Evolutionary conservation across 2,329 filamentous ascomycete genomes (phyloP).

Genomic region (Madurella fahalii): DNA sequence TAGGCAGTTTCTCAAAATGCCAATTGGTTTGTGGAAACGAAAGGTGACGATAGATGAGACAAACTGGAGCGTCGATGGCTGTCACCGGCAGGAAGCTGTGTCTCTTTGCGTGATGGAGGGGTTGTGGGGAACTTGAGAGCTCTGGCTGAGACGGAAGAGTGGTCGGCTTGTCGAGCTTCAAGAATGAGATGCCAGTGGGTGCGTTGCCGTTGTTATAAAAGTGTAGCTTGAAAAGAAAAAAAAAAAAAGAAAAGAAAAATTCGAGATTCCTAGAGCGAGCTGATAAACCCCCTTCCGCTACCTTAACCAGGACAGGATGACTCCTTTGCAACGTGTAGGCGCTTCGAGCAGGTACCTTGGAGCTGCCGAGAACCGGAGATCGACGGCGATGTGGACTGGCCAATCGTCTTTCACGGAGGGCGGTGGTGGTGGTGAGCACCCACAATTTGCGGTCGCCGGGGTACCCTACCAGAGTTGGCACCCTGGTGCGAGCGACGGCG

Average conservation of each 20-base stretch:
- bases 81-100: constrained; percentile 5
- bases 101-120: constrained; percentile 6
- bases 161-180: background rate
- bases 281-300: too few relatives aligned
- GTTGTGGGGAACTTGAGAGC: background rate
- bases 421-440: constrained; percentile 14
- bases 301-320: constrained; percentile 16
- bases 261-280: too few relatives aligned
- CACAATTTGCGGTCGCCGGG: constrained; percentile 12
- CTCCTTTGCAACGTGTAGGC: constrained; percentile 14
- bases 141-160: background rate
- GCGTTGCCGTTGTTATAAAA: too few relatives aligned
- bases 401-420: constrained; percentile 28
- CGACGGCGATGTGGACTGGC: constrained; percentile 16
- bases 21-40: constrained; percentile 2
- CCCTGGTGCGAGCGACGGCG: constrained; percentile 1
- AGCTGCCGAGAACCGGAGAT: constrained; percentile 29
- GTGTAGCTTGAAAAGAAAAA: too few relatives aligned
- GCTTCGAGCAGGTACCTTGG: constrained; percentile 13
- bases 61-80: background rate
- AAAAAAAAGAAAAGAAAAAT: too few relatives aligned
- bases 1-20: background rate
- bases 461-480: constrained; percentile 6
- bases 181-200: too few relatives aligned
- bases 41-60: background rate